Percentiles rank a stretch among this genome's conserved stretches.
phyloP scores from a whole-genome alignment of 352 stramenopile species.

The Globisporangium heterothallicum region DNA sequence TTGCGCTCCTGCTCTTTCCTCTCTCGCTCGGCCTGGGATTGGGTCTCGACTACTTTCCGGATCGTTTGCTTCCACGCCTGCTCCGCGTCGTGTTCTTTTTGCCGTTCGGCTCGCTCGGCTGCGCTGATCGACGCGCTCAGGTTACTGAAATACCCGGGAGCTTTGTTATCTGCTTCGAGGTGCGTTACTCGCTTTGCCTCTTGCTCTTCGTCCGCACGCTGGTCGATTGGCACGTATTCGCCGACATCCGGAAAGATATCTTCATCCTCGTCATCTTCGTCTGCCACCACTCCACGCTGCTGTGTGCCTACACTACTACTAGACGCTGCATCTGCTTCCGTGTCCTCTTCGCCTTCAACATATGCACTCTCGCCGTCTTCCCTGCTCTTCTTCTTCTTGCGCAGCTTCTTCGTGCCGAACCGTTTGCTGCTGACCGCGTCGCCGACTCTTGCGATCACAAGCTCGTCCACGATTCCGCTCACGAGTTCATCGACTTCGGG shows the following conservation, averaged over 20 bases:
- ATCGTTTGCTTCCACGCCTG: slow-evolving; percentile 54
- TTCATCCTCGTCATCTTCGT: slow-evolving; percentile 30
- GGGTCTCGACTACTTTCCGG: slow-evolving; percentile 43
- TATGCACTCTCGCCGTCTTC: background rate
- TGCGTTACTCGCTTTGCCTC: background rate
- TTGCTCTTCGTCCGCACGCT: slow-evolving; percentile 22
- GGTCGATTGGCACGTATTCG: slow-evolving; percentile 66
- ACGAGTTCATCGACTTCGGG: slow-evolving; percentile 52
- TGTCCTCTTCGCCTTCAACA: background rate
- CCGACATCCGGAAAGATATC: slow-evolving; percentile 74
- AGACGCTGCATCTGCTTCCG: background rate
- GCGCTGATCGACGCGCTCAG: slow-evolving; percentile 64
- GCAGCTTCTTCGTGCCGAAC: slow-evolving; percentile 32
- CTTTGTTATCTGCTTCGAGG: background rate
- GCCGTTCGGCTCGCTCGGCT: slow-evolving; percentile 31
- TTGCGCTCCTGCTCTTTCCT: slow-evolving; percentile 28
- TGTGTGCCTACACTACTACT: background rate
- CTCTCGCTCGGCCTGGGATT: slow-evolving; percentile 37
- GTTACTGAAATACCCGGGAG: slow-evolving; percentile 54
- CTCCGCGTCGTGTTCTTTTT: slow-evolving; percentile 40
- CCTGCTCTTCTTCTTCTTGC: slow-evolving; percentile 33
- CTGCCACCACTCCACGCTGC: background rate
- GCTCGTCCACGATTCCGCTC: slow-evolving; percentile 42
- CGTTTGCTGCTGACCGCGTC: slow-evolving; percentile 25
- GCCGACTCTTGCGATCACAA: slow-evolving; percentile 36